Percentiles rank a stretch among this genome's conserved stretches.
These are phyloP conservation scores for Colletotrichum spinosum DNA, from an alignment of 2,329 filamentous ascomycete genomes.

Conservation along the genomic window DNA sequence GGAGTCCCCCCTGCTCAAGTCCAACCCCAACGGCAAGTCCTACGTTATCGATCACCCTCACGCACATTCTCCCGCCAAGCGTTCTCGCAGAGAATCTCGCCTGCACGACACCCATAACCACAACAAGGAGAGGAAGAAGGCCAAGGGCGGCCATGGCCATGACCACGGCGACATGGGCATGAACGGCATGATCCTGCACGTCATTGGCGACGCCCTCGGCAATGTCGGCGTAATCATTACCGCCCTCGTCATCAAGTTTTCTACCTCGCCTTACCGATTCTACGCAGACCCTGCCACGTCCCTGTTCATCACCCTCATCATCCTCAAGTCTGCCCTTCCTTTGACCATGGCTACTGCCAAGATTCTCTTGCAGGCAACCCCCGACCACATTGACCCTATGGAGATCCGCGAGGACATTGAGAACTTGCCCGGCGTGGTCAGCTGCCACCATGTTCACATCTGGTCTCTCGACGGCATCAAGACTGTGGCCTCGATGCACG, in stretches of 20 bases:
- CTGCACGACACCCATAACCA: constrained; percentile 83
- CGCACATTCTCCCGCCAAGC: constrained; percentile 39
- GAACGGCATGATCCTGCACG: constrained; percentile 83
- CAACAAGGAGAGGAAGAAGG: constrained; percentile 74
- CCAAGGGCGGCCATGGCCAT: constrained; percentile 76
- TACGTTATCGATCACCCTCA: constrained; percentile 37
- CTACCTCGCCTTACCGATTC: constrained; percentile 81
- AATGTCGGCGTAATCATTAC: constrained; percentile 88
- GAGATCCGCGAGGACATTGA: constrained; percentile 95
- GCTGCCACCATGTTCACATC: constrained; percentile 95
- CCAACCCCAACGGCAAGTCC: constrained; percentile 43
- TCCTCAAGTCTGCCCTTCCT: constrained; percentile 79
- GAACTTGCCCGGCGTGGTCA: constrained; percentile 83
- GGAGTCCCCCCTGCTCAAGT: constrained; percentile 60
- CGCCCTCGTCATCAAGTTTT: constrained; percentile 91
- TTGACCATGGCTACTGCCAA: constrained; percentile 84
- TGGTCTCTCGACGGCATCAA: constrained; percentile 98
- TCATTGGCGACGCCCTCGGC: constrained; percentile 85
- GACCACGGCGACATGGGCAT: constrained; percentile 94
- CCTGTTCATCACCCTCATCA: constrained; percentile 88
- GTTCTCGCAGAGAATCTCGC: constrained; percentile 60
- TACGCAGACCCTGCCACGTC: constrained; percentile 95
- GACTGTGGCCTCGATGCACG: constrained; percentile 91
- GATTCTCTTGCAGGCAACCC: constrained; percentile 94
- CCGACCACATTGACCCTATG: constrained; percentile 86